Evolutionary conservation across 768 basidiomycete genomes (phyloP).

Genomic region (Paxillus rubicundulus): DNA sequence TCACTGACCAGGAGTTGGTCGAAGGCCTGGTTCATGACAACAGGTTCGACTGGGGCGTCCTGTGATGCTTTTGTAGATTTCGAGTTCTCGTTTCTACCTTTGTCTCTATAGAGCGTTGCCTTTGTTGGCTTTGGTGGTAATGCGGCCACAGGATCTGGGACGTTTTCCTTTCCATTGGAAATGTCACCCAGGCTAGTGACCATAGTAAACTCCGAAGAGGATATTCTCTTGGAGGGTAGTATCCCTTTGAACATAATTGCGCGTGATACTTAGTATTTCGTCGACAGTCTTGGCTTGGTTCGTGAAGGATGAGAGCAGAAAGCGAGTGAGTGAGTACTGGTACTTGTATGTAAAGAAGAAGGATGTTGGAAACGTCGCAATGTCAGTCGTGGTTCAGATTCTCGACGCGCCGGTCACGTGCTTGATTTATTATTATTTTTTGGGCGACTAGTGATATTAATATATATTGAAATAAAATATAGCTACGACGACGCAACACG

Average conservation of each 20-base stretch:
- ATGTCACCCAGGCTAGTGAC: slow-evolving; percentile 52
- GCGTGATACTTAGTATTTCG: not conserved
- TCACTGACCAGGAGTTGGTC: slow-evolving; percentile 72
- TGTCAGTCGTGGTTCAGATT: slow-evolving; percentile 28
- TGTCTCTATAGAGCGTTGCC: slow-evolving; percentile 19
- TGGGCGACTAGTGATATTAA: too few species aligned
- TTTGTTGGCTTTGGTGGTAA: slow-evolving; percentile 31
- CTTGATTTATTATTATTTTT: too few species aligned
- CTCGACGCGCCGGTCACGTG: slow-evolving; percentile 34
- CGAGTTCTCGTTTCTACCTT: slow-evolving; percentile 42
- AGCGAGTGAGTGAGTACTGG: not conserved
- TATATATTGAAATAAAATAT: not conserved
- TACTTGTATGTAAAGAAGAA: not conserved
- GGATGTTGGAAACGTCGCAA: slow-evolving; percentile 3
- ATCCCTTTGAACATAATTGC: slow-evolving; percentile 76
- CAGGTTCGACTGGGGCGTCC: slow-evolving; percentile 33
- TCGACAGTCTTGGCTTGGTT: slow-evolving; percentile 3
- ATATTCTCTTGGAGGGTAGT: slow-evolving; percentile 63
- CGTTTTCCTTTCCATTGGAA: slow-evolving; percentile 66
- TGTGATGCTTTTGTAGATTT: slow-evolving; percentile 43
- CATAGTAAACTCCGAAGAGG: slow-evolving; percentile 72
- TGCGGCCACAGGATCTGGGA: slow-evolving; percentile 41
- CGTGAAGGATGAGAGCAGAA: not conserved
- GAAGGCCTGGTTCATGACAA: slow-evolving; percentile 66
- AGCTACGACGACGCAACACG: too few species aligned